Conservation (phyloP, 2,329 filamentous ascomycete genomes). For the Pseudogymnoascus sp. region DNA sequence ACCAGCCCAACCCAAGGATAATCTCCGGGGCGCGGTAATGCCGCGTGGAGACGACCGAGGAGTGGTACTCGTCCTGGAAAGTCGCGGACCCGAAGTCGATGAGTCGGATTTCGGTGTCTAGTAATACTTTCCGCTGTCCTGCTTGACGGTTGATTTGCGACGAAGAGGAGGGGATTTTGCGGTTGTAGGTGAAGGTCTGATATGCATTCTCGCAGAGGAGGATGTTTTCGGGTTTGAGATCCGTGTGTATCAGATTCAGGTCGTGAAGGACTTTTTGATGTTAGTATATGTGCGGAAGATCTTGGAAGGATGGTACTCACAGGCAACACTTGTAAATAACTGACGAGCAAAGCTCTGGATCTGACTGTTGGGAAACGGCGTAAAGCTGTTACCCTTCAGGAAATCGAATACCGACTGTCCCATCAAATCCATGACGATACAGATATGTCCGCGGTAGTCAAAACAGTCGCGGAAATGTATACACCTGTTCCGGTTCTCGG, state of each 20-base stretch:
- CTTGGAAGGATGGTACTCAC: slow-evolving; percentile 52
- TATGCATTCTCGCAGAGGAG: slow-evolving; percentile 56
- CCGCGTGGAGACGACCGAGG: slow-evolving; percentile 60
- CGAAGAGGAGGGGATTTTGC: slow-evolving; percentile 60
- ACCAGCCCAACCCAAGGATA: slow-evolving; percentile 62
- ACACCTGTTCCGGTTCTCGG: slow-evolving; percentile 86
- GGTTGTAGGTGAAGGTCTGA: slow-evolving; percentile 63
- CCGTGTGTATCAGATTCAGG: slow-evolving; percentile 91
- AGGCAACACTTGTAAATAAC: slow-evolving; percentile 95
- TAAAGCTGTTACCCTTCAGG: slow-evolving; percentile 87
- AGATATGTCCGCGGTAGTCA: slow-evolving; percentile 95
- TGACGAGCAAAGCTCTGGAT: slow-evolving; percentile 96
- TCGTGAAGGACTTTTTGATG: slow-evolving; percentile 71
- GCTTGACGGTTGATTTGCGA: slow-evolving; percentile 51
- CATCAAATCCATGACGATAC: slow-evolving; percentile 67
- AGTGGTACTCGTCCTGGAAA: slow-evolving; percentile 66
- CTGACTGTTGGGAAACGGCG: slow-evolving; percentile 95
- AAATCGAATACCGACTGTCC: slow-evolving; percentile 98
- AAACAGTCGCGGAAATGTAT: slow-evolving; percentile 96
- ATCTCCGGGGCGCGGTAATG: slow-evolving; percentile 65
- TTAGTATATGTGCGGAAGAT: slow-evolving; percentile 23
- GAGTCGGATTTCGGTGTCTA: slow-evolving; percentile 60
- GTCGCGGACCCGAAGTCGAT: slow-evolving; percentile 67
- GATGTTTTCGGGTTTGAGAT: slow-evolving; percentile 64
- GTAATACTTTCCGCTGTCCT: slow-evolving; percentile 53